A percentile compares a stretch with the other conserved stretches of the same genome.
phyloP scores from a whole-genome alignment of 495 filamentous ascomycete genomes.

The Symbiotaphrina buchneri region DNA sequence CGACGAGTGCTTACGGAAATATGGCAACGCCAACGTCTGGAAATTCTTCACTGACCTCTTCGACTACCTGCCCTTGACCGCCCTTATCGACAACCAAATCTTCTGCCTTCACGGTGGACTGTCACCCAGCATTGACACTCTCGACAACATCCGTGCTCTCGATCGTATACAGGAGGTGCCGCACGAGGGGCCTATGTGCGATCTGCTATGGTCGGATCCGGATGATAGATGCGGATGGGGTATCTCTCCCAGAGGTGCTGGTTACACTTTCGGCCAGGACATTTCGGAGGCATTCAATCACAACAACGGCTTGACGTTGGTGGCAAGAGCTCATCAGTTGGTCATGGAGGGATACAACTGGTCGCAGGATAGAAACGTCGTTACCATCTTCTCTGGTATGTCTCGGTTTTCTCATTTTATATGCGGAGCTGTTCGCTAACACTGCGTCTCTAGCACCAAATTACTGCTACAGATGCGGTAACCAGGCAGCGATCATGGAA shows the following conservation, averaged over 20 bases:
- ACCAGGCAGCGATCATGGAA: constrained; percentile 99
- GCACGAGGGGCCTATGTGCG: constrained; percentile 97
- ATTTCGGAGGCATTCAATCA: constrained; percentile 99
- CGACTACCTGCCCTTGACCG: constrained; percentile 94
- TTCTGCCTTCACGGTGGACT: constrained; percentile 97
- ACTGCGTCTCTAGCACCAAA: constrained; percentile 47
- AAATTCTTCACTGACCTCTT: constrained; percentile 99
- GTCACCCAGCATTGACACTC: constrained; percentile 88
- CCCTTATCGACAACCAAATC: constrained; percentile 98
- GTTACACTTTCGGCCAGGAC: constrained; percentile 97
- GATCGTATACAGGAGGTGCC: constrained; percentile 97
- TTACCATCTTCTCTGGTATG: constrained; percentile 95
- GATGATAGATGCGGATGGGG: constrained; percentile 98
- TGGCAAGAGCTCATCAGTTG: constrained; percentile 84
- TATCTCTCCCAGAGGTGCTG: constrained; percentile 88
- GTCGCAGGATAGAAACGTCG: constrained; percentile 90
- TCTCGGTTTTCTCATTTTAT: background rate
- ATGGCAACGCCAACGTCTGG: constrained; percentile 98
- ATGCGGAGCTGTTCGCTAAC: constrained; percentile 7
- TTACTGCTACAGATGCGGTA: constrained; percentile 95
- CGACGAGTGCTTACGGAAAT: constrained; percentile 92
- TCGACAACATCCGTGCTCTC: constrained; percentile 91
- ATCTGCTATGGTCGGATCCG: constrained; percentile 91
- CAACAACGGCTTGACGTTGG: constrained; percentile 92
- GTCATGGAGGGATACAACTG: constrained; percentile 99